Evolutionary conservation across 2,329 filamentous ascomycete genomes (phyloP), one percentile per base, ranked within the genome.

Genomic region (Knoxdaviesia proteae): DNA sequence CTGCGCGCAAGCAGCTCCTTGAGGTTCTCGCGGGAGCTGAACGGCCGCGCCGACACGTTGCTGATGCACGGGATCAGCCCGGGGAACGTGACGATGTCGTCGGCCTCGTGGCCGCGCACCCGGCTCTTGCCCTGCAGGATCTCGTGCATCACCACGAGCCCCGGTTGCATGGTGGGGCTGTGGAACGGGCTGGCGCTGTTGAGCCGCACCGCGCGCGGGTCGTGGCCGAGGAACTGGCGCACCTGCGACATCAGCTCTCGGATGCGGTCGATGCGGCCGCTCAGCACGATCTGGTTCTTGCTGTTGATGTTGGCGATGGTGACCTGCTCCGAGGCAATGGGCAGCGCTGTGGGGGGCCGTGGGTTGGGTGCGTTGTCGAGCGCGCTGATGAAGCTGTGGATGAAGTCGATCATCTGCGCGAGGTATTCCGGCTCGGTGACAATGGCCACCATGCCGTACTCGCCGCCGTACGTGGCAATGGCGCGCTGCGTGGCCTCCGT

Each of bases 241-340:
- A 96, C 68, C 56, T 94, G 86, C 7, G 82, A 77, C 42, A 94
- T 64, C 11, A 94, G 73, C 44, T 77, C 79, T 52, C 75, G 77
- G 57, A 94, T 94, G 50, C 77, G 71, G 52, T 79, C 77, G 42
- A 94, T 78, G 58, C 77, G 88, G 34, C 88, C 88, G 54, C 82
- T 90, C 42, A 96, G 67, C 42, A 94, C 88, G 52, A 96, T 93
- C 62, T 96, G 88, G 56, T 94, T 94, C 63, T 86, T 90, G 57
- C 79, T 84, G 62, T 96, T 96, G 61, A 93, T 77, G 59, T 96
- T 94, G 46, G 86, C 88, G 51, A 96, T 86, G 50, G 80, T 66
- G 41, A 94, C 87, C 58, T 93, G 82, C 49, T 76, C 66, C 46
- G 69, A 70, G 5, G 44, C 42, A 40, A 46, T 46, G 20, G 20